These are phyloP conservation scores for Cyclocybe cylindracea DNA, from an alignment of 768 basidiomycete species.

Conservation along the genomic window DNA sequence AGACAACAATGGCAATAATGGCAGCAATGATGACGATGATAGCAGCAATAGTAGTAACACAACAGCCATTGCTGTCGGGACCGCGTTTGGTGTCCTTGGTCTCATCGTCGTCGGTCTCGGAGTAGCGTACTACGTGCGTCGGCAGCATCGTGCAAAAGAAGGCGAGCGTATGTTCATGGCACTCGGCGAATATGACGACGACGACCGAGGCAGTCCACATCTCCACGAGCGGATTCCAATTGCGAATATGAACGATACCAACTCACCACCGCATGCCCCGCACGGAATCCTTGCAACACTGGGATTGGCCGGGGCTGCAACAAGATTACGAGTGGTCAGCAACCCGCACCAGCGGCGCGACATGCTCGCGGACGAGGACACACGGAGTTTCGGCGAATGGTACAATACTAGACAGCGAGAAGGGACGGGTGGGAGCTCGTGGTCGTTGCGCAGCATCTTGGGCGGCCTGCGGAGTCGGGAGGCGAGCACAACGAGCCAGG, in stretches of 20 bases:
- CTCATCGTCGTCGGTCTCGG: conserved; percentile 44
- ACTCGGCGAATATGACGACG: conserved; percentile 27
- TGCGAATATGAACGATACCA: conserved; percentile 22
- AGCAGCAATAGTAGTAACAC: conserved; percentile 22
- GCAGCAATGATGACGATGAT: conserved; percentile 12
- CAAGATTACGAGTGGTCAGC: conserved; percentile 24
- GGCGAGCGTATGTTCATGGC: conserved; percentile 30
- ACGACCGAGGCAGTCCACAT: conserved; percentile 34
- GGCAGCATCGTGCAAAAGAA: conserved; percentile 21
- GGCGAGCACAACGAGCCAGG: conserved; percentile 32
- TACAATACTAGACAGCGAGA: conserved; percentile 36
- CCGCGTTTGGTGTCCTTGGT: conserved; percentile 60
- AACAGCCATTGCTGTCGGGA: conserved; percentile 61
- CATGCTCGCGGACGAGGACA: conserved; percentile 81
- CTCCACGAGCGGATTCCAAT: conserved; percentile 30
- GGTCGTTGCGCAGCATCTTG: conserved; percentile 54
- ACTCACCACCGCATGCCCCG: conserved; percentile 8
- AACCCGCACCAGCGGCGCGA: conserved; percentile 49
- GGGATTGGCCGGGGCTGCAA: conserved; percentile 30
- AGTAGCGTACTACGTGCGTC: conserved; percentile 46
- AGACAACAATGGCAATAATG: conserved; percentile 17
- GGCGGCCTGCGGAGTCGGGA: conserved; percentile 42
- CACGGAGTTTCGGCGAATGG: conserved; percentile 49
- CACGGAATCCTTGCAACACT: conserved; percentile 19
- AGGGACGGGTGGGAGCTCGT: conserved; percentile 46